Evolutionary conservation across 2,329 filamentous ascomycete genomes (phyloP).

Genomic region (Exophiala calicioides): DNA sequence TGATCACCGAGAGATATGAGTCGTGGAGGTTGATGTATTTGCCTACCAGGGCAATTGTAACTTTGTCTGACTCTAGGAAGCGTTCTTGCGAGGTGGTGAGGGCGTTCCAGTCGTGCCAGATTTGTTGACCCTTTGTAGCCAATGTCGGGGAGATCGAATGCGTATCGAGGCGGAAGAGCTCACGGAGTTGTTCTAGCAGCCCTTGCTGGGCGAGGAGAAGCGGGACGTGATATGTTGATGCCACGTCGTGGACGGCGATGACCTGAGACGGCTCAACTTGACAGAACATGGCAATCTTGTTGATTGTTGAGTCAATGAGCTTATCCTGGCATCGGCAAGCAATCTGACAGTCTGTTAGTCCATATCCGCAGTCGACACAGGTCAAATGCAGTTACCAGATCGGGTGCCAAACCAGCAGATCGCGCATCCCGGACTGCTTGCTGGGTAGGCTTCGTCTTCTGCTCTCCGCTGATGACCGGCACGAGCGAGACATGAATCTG

Average conservation of each 20-base stretch:
- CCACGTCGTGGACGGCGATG: conserved; percentile 81
- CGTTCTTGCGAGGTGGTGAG: conserved; percentile 68
- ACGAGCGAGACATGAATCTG: conserved; percentile 89
- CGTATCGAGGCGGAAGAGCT: conserved; percentile 65
- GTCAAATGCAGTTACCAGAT: conserved; percentile 56
- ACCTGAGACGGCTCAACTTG: conserved; percentile 85
- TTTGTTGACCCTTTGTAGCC: conserved; percentile 63
- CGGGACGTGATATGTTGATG: conserved; percentile 91
- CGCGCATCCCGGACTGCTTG: conserved; percentile 81
- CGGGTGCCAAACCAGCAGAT: conserved; percentile 72
- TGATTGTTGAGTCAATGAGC: conserved; percentile 71
- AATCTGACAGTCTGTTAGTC: conserved; percentile 57
- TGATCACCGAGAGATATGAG: conserved; percentile 80
- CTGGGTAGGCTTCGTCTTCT: conserved; percentile 98
- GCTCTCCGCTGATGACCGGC: conserved; percentile 72
- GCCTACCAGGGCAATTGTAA: conserved; percentile 84
- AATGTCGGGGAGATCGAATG: conserved; percentile 56
- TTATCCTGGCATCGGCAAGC: conserved; percentile 85
- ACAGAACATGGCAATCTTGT: conserved; percentile 87
- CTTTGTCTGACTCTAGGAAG: conserved; percentile 59
- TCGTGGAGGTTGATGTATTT: conserved; percentile 88
- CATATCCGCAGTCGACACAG: conserved; percentile 23
- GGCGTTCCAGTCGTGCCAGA: conserved; percentile 77
- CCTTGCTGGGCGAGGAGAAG: conserved; percentile 84
- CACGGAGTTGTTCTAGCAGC: conserved; percentile 66